Percentiles rank a stretch among this genome's conserved stretches.
Evolutionary conservation across 169 alveolate genomes (phyloP).

Genomic region (Cryptosporidium canis): DNA sequence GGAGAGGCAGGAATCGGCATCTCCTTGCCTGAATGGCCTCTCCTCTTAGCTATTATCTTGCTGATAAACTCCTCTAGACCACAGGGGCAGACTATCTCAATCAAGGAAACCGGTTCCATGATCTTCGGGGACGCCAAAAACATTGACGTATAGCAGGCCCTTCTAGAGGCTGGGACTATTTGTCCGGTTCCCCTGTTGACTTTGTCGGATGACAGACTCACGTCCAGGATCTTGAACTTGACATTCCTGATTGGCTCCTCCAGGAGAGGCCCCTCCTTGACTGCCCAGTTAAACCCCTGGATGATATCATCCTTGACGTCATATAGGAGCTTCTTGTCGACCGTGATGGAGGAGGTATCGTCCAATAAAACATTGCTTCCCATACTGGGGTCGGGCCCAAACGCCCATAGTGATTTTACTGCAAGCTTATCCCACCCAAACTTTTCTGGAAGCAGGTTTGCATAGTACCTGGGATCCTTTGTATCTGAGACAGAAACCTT

Average conservation of each 20-base stretch:
- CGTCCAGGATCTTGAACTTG: conserved; percentile 90
- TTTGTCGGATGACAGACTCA: conserved; percentile 89
- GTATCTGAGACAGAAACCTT: conserved; percentile 60
- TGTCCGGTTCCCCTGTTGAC: conserved; percentile 96
- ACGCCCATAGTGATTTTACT: conserved; percentile 97
- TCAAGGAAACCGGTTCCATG: conserved; percentile 96
- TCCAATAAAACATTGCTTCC: conserved; percentile 94
- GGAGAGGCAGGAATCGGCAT: conserved; percentile 94
- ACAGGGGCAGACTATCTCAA: conserved; percentile 95
- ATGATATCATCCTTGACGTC: conserved; percentile 86
- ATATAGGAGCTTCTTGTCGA: conserved; percentile 82
- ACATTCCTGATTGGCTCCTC: conserved; percentile 95
- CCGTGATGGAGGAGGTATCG: conserved; percentile 95
- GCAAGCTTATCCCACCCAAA: conserved; percentile 96
- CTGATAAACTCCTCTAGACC: conserved; percentile 42
- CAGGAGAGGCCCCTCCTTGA: conserved; percentile 98
- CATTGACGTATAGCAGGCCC: conserved; percentile 98
- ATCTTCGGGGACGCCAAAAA: conserved; percentile 97
- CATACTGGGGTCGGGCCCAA: conserved; percentile 92
- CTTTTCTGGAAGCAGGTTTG: conserved; percentile 83
- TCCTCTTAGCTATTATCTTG: conserved; percentile 79
- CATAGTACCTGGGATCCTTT: conserved; percentile 68
- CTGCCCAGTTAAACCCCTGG: conserved; percentile 99
- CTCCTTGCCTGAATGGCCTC: conserved; percentile 92
- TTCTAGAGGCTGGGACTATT: conserved; percentile 95